Conservation (phyloP, 768 basidiomycete genomes). For the Pulveroboletus sp. region DNA sequence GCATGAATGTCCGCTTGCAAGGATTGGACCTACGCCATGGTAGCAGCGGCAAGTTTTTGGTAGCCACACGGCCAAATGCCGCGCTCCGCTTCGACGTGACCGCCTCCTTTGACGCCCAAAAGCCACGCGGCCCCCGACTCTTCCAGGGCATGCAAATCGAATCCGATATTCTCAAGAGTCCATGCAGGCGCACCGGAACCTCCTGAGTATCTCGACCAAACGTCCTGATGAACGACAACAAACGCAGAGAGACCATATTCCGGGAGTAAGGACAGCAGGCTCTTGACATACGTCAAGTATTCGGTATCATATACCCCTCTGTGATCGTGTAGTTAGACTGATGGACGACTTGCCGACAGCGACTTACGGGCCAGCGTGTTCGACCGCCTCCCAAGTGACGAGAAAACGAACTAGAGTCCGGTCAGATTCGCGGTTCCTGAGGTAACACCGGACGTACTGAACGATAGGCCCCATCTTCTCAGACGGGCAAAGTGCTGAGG, state of each 20-base stretch:
- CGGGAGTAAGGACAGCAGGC: slow-evolving; percentile 64
- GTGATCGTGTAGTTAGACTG: background rate
- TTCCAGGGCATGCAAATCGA: slow-evolving; percentile 77
- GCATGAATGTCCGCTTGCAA: background rate
- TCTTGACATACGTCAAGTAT: slow-evolving; percentile 76
- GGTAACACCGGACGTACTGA: slow-evolving; percentile 51
- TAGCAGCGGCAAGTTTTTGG: slow-evolving; percentile 87
- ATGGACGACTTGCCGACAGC: background rate
- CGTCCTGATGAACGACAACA: slow-evolving; percentile 87
- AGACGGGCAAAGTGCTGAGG: slow-evolving; percentile 78
- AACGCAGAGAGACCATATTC: slow-evolving; percentile 71
- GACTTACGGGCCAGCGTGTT: slow-evolving; percentile 88
- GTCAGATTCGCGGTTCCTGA: background rate
- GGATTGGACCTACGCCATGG: slow-evolving; percentile 69
- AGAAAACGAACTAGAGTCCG: slow-evolving; percentile 71
- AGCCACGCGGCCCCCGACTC: slow-evolving; percentile 87
- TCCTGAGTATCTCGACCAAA: slow-evolving; percentile 92
- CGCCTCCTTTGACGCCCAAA: slow-evolving; percentile 70
- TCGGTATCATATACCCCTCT: slow-evolving; percentile 83
- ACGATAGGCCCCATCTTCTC: slow-evolving; percentile 83
- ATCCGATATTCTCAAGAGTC: slow-evolving; percentile 85
- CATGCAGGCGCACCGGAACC: slow-evolving; percentile 97
- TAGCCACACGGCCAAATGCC: slow-evolving; percentile 94
- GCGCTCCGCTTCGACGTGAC: slow-evolving; percentile 70
- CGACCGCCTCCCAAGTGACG: slow-evolving; percentile 96